Evolutionary conservation across 2,329 filamentous ascomycete species (phyloP).

Genomic region (Colletotrichum ledebouriae): DNA sequence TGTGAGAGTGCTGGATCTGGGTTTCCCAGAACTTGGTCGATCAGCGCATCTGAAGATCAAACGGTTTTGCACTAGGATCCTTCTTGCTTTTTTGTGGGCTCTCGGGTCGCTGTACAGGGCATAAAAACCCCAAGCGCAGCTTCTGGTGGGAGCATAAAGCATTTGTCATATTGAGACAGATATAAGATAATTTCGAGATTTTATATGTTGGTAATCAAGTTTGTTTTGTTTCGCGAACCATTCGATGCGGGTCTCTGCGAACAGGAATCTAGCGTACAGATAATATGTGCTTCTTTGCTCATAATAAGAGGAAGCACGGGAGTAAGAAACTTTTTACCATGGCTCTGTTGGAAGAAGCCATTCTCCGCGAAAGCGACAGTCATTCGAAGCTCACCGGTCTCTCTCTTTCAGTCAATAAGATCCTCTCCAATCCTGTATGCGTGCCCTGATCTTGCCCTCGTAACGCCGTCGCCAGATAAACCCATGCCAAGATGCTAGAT

Average conservation of each 20-base stretch:
- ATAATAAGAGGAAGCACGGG: background rate
- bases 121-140: constrained; percentile 21
- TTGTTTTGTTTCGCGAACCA: constrained; percentile 32
- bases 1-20: background rate
- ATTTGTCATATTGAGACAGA: constrained; percentile 8
- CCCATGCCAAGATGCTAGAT: constrained; percentile 34
- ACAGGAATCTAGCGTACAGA: constrained; percentile 36
- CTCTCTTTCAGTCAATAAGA: constrained; percentile 1
- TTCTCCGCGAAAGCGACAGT: constrained; percentile 30
- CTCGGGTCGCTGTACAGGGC: background rate
- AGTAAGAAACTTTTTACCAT: constrained; percentile 27
- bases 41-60: constrained; percentile 33
- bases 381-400: background rate
- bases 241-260: constrained; percentile 13
- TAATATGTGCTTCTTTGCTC: constrained; percentile 17
- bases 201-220: constrained; percentile 12
- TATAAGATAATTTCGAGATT: background rate
- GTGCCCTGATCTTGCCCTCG: constrained; percentile 22
- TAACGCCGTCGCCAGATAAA: constrained; percentile 37
- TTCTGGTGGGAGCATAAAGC: background rate
- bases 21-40: constrained; percentile 11
- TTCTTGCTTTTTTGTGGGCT: constrained; percentile 18
- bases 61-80: constrained; percentile 5
- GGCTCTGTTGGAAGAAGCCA: constrained; percentile 11
- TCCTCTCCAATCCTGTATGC: constrained; percentile 14